Conservation (phyloP, 1,139 yeast genomes). For the Casaregolazyma suthepensis region DNA sequence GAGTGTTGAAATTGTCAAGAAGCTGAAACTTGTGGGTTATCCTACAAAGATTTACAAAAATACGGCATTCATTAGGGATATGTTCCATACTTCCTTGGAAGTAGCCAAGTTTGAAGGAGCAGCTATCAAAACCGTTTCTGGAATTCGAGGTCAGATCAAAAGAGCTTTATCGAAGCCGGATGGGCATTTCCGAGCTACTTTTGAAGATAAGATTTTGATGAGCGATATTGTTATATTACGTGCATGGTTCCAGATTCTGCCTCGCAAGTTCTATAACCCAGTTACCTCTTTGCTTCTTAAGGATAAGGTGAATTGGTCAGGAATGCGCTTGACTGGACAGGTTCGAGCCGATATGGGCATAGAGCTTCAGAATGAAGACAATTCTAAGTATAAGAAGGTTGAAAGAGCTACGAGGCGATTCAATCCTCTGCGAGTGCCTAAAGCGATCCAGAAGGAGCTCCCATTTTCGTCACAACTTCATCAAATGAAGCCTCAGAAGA, state of each 20-base stretch:
- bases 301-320: constrained; percentile 85
- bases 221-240: constrained; percentile 84
- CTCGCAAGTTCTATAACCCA: constrained; percentile 89
- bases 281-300: constrained; percentile 79
- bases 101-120: constrained; percentile 99
- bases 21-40: constrained; percentile 88
- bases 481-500: constrained; percentile 82
- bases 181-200: constrained; percentile 97
- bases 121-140: constrained; percentile 90
- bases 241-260: constrained; percentile 95
- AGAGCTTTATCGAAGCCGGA: constrained; percentile 91
- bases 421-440: constrained; percentile 83
- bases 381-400: constrained; percentile 68
- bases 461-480: constrained; percentile 81
- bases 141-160: constrained; percentile 95
- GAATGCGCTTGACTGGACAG: constrained; percentile 92
- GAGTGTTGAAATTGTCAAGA: constrained; percentile 87
- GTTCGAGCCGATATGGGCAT: constrained; percentile 73
- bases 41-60: constrained; percentile 92
- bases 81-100: constrained; percentile 89
- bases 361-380: constrained; percentile 53
- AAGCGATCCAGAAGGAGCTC: constrained; percentile 61
- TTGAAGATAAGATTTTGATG: constrained; percentile 90
- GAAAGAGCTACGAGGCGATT: constrained; percentile 85
- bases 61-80: constrained; percentile 94